These are phyloP conservation scores for Neurospora tetrasperma DNA, from an alignment of 495 filamentous ascomycete species.

Conservation along the genomic window DNA sequence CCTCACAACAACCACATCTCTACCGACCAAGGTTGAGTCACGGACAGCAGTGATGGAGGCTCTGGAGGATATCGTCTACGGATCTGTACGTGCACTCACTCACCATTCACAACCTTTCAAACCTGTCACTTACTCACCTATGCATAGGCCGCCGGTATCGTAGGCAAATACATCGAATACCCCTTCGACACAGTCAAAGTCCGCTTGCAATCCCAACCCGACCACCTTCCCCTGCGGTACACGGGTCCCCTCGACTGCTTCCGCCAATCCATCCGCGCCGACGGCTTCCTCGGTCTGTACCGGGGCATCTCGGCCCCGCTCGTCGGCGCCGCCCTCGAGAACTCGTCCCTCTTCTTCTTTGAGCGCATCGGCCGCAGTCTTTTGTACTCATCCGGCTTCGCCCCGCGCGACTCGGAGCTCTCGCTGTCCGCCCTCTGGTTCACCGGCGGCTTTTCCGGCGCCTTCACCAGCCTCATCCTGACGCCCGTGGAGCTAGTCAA, in stretches of 20 bases:
- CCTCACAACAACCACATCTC: conserved; percentile 6
- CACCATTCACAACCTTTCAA: not conserved
- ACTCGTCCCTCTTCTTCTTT: conserved; percentile 88
- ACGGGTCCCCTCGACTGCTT: conserved; percentile 89
- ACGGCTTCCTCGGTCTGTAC: conserved; percentile 77
- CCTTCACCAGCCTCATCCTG: conserved; percentile 78
- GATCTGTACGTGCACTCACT: conserved; percentile 53
- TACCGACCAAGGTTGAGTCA: conserved; percentile 7
- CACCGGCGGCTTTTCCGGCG: conserved; percentile 77
- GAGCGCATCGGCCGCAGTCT: conserved; percentile 52
- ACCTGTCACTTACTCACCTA: conserved; percentile 10
- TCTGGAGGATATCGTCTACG: conserved; percentile 71
- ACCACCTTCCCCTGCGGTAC: conserved; percentile 72
- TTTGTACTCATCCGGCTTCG: conserved; percentile 47
- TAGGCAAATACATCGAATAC: conserved; percentile 93
- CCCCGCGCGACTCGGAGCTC: conserved; percentile 42
- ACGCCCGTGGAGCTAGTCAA: conserved; percentile 97
- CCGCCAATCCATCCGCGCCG: conserved; percentile 63
- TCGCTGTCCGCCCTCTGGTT: conserved; percentile 62
- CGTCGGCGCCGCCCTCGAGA: conserved; percentile 85
- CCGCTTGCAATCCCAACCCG: conserved; percentile 69
- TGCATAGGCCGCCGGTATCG: conserved; percentile 68
- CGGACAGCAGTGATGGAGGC: conserved; percentile 51
- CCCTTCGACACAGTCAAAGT: conserved; percentile 98
- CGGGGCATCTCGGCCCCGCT: conserved; percentile 89